Evolutionary conservation across 495 filamentous ascomycete species (phyloP).

Genomic region (Penicillium bialowiezense): DNA sequence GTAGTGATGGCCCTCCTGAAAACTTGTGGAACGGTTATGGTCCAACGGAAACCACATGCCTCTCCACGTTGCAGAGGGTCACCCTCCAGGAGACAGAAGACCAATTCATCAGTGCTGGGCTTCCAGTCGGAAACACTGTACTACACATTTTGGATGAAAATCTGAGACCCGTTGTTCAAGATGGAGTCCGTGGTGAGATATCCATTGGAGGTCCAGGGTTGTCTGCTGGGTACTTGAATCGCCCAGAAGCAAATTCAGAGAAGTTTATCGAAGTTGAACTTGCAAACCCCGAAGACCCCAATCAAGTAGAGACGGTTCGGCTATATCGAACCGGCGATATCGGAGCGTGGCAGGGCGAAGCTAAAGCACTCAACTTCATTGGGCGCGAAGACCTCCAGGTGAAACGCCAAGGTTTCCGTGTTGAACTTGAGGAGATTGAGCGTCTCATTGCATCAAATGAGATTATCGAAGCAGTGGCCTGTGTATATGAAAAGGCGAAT

Average conservation of each 20-base stretch:
- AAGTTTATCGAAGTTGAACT: background rate
- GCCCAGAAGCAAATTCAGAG: background rate
- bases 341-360: slow-evolving; percentile 14
- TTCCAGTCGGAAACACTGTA: background rate
- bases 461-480: background rate
- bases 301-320: background rate
- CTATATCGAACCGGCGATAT: slow-evolving; percentile 28
- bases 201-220: slow-evolving; percentile 6
- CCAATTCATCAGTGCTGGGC: background rate
- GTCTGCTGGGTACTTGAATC: slow-evolving; percentile 7
- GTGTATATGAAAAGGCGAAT: background rate
- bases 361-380: slow-evolving; percentile 34
- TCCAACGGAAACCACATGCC: slow-evolving; percentile 24
- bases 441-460: background rate
- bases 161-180: background rate
- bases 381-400: slow-evolving; percentile 43
- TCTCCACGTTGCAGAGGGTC: slow-evolving; percentile 4
- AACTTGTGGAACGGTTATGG: slow-evolving; percentile 28
- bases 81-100: background rate
- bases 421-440: slow-evolving; percentile 44
- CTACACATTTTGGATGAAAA: slow-evolving; percentile 2
- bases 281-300: background rate
- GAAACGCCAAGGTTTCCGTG: slow-evolving; percentile 37
- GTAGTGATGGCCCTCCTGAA: slow-evolving; percentile 5
- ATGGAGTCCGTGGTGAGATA: background rate